Conservation (phyloP, 805 yeast genomes). For the Candida parachauliodes region DNA sequence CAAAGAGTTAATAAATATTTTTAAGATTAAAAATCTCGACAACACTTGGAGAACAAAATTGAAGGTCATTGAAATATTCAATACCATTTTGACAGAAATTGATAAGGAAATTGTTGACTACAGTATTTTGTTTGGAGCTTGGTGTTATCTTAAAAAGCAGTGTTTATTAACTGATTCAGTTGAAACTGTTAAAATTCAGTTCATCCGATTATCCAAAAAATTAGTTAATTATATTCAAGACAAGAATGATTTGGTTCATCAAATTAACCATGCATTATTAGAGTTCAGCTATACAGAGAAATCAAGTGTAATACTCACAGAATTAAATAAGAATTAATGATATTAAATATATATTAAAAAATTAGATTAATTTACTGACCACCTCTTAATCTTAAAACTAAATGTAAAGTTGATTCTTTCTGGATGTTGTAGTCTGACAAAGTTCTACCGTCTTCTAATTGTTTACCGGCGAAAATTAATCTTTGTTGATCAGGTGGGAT, state of each 20-base stretch:
- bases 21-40: conserved; percentile 22
- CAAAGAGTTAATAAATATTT: conserved; percentile 19
- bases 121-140: conserved; percentile 18
- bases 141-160: conserved; percentile 20
- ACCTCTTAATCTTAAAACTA: conserved; percentile 97
- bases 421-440: conserved; percentile 99
- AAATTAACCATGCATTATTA: conserved; percentile 13
- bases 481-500: conserved; percentile 99
- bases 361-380: conserved; percentile 49
- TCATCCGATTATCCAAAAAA: conserved; percentile 27
- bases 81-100: conserved; percentile 12
- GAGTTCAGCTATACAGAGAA: conserved; percentile 28
- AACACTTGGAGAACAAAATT: conserved; percentile 63
- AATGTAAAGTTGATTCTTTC: conserved; percentile 97
- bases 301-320: conserved; percentile 47
- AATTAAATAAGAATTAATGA: conserved; percentile 13
- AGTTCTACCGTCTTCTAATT: conserved; percentile 98
- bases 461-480: conserved; percentile 98
- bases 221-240: conserved; percentile 17
- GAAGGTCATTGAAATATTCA: conserved; percentile 41
- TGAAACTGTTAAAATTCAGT: conserved; percentile 60
- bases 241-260: conserved; percentile 10
- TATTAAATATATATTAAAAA: conserved; percentile 3
- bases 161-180: conserved; percentile 40
- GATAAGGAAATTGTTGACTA: conserved; percentile 8